These are phyloP conservation scores for Hypoxylon sp. DNA, from an alignment of 2,329 filamentous ascomycete species.

Conservation along the genomic window DNA sequence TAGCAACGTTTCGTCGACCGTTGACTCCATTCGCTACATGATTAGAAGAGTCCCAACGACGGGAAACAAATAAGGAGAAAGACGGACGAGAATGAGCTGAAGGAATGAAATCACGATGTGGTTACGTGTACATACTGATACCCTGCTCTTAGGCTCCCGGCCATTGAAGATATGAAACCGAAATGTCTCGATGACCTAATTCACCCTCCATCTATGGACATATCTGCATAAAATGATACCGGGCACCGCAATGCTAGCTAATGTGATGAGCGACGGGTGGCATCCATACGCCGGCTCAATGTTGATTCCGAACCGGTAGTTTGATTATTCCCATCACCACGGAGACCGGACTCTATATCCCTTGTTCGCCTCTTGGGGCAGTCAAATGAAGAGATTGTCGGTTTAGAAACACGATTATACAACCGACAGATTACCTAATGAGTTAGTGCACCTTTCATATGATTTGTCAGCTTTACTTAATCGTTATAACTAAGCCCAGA, in stretches of 20 bases:
- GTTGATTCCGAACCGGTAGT: too few relatives aligned
- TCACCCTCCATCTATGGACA: not conserved
- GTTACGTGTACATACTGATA: constrained; percentile 39
- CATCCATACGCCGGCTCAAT: too few relatives aligned
- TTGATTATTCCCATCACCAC: too few relatives aligned
- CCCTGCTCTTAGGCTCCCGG: constrained; percentile 29
- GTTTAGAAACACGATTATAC: not conserved
- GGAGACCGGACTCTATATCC: too few relatives aligned
- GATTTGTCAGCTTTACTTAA: constrained; percentile 14
- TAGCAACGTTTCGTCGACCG: not conserved
- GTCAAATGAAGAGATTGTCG: not conserved
- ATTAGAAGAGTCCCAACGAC: not conserved
- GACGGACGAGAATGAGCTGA: not conserved
- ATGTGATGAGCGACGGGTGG: too few relatives aligned
- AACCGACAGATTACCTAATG: not conserved
- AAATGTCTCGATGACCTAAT: not conserved
- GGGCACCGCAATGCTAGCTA: too few relatives aligned
- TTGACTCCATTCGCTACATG: not conserved
- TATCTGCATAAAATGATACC: too few relatives aligned
- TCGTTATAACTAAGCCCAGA: not conserved
- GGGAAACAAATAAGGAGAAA: not conserved
- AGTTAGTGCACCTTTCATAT: not conserved
- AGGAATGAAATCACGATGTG: constrained; percentile 17
- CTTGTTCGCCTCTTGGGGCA: too few relatives aligned
- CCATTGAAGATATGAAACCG: constrained; percentile 9